Evolutionary conservation across 2,329 filamentous ascomycete genomes (phyloP), one percentile per base, ranked within the genome.

Genomic region (Phaeoacremonium minimum): DNA sequence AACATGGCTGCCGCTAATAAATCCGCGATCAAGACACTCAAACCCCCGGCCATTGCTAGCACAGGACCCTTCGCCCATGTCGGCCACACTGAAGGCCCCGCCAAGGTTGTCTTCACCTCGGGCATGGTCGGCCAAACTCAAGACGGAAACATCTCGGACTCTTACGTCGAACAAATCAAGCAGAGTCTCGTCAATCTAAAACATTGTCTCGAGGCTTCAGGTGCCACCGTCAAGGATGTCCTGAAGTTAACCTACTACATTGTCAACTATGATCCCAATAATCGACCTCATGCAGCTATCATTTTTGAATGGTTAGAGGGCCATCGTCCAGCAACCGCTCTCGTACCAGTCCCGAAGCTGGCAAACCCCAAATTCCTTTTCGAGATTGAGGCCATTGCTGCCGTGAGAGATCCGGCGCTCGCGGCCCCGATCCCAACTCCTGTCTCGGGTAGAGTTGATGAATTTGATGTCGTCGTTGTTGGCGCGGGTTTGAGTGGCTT

Each of bases 341-440:
- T 70, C 4, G 55, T 68, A 1, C 64, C 67, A 3, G 66, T 70
- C 5, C 46, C 55, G 1, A 44, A 53, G 18, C 53, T 71, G 5
- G 66, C 65, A 0, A 45, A 50, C 3, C 53, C 64, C 3, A 46
- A 47, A 5, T 63, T 57, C 52, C 48, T 64, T 5, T 63, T 70
- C 42, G 64, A 70, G 52, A 55, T 70, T 30, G 65, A 68, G 19
- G 66, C 67, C 5, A 47, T 64, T 5, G 50, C 57, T 7, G 49
- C 47, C 7, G 13, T 47, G 7, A 42, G 44, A 9, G 45, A 52
- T 18, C 15, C 35, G 30, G 15, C 16, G 18, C 0, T 9, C 37
- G 32, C 38, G 13, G 44, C 32, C 3, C 33, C 37, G 6, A 9
- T 26, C n/a, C 9, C n/a, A n/a, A 26, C 9, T 9, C 22, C 22